Conservation (phyloP, 2,329 filamentous ascomycete genomes). For the Microcyclospora pomicola region DNA sequence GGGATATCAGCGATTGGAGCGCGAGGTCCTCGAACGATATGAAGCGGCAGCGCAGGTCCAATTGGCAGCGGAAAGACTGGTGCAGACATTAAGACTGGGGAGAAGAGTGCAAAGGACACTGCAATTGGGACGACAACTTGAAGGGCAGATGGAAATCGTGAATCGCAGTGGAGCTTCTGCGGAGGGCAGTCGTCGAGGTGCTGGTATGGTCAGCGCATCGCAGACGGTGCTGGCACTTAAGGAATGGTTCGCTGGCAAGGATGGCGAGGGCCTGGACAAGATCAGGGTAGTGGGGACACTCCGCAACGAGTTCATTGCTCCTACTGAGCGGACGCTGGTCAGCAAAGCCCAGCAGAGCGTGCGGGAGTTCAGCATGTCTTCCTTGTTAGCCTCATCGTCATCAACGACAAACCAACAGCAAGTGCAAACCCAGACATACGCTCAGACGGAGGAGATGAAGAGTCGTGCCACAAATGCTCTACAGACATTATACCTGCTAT, state of each 20-base stretch:
- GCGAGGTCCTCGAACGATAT: constrained; percentile 74
- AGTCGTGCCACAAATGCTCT: constrained; percentile 60
- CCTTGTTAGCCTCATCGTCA: constrained; percentile 27
- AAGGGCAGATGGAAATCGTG: constrained; percentile 68
- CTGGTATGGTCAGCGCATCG: constrained; percentile 66
- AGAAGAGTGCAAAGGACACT: constrained; percentile 65
- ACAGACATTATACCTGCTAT: constrained; percentile 66
- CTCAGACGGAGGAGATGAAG: constrained; percentile 59
- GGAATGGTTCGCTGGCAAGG: constrained; percentile 60
- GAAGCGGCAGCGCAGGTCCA: constrained; percentile 74
- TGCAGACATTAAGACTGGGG: constrained; percentile 65
- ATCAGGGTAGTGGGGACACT: constrained; percentile 61
- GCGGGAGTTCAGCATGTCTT: constrained; percentile 67
- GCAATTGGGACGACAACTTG: constrained; percentile 70
- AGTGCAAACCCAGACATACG: constrained; percentile 34
- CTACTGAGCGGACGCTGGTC: constrained; percentile 60
- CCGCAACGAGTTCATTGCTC: constrained; percentile 53
- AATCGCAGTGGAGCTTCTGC: constrained; percentile 11
- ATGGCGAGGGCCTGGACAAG: constrained; percentile 61
- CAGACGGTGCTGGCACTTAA: constrained; percentile 65
- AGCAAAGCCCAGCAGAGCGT: constrained; percentile 64
- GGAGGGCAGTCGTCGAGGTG: constrained; percentile 30
- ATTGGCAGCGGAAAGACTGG: constrained; percentile 61
- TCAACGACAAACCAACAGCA: constrained; percentile 2
- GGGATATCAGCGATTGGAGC: constrained; percentile 73